These are phyloP conservation scores for Glycine tomentella DNA, from an alignment of 306 rosid species.

Conservation along the genomic window DNA sequence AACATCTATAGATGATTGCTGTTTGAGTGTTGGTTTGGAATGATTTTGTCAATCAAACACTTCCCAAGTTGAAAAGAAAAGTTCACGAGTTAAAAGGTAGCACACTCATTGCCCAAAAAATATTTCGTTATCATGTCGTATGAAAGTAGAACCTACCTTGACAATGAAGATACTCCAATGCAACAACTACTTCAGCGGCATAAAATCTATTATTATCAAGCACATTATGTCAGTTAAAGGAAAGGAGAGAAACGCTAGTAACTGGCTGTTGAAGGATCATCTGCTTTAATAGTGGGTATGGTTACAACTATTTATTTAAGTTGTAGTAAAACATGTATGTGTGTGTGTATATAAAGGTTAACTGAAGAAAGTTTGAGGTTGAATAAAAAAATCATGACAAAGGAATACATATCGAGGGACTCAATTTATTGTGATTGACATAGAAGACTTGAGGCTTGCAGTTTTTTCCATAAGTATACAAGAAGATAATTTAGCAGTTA, in stretches of 20 bases:
- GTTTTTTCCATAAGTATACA: not conserved
- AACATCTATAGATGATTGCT: not conserved
- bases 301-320: not conserved
- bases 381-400: not conserved
- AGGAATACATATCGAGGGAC: not conserved
- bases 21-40: not conserved
- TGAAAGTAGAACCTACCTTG: constrained; percentile 64
- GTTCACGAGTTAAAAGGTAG: constrained; percentile 4
- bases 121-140: constrained; percentile 12
- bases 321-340: not conserved
- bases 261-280: constrained; percentile 14
- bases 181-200: constrained; percentile 84
- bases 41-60: constrained; percentile 1
- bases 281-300: not conserved
- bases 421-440: not conserved
- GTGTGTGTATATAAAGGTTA: not conserved
- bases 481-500: not conserved
- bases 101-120: not conserved
- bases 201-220: constrained; percentile 67
- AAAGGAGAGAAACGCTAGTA: constrained; percentile 23
- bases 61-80: not conserved
- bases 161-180: constrained; percentile 97
- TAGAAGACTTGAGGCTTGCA: not conserved
- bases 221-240: constrained; percentile 40
- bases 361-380: not conserved